These are phyloP conservation scores for Curvularia hawaiiensis DNA, from an alignment of 2,329 filamentous ascomycete species.

Conservation along the genomic window DNA sequence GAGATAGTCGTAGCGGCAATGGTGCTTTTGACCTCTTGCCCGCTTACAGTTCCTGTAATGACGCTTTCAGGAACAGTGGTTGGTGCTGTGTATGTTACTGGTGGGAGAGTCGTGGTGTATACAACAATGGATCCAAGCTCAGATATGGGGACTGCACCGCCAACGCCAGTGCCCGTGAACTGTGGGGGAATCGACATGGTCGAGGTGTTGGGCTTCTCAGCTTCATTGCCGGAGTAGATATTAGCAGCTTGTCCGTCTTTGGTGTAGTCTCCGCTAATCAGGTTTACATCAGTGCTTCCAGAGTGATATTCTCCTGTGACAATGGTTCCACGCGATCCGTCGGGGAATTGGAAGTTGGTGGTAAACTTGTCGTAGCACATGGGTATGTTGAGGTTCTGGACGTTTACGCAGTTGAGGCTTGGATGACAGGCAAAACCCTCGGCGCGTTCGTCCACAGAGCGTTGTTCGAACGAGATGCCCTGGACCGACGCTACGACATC, in stretches of 20 bases:
- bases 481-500: constrained; percentile 45
- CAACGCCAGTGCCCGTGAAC: constrained; percentile 54
- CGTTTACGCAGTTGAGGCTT: constrained; percentile 50
- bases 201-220: constrained; percentile 51
- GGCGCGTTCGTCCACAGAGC: constrained; percentile 26
- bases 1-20: constrained; percentile 29
- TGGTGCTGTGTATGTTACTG: constrained; percentile 32
- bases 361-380: constrained; percentile 61
- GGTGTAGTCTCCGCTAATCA: constrained; percentile 53
- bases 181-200: constrained; percentile 53
- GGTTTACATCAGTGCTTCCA: constrained; percentile 48
- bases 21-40: constrained; percentile 24
- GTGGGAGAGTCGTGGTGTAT: constrained; percentile 40
- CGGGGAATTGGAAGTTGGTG: constrained; percentile 56
- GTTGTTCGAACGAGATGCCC: constrained; percentile 39
- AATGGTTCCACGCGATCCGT: constrained; percentile 55
- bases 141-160: constrained; percentile 53
- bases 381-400: constrained; percentile 49
- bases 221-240: constrained; percentile 49
- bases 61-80: constrained; percentile 30
- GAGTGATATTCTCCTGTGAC: constrained; percentile 52
- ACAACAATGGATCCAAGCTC: constrained; percentile 49
- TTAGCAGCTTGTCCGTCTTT: constrained; percentile 49
- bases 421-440: constrained; percentile 44
- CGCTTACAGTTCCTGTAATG: constrained; percentile 24